Conservation (phyloP, 345 rosid species). For the Cardiospermum halicacabum region DNA sequence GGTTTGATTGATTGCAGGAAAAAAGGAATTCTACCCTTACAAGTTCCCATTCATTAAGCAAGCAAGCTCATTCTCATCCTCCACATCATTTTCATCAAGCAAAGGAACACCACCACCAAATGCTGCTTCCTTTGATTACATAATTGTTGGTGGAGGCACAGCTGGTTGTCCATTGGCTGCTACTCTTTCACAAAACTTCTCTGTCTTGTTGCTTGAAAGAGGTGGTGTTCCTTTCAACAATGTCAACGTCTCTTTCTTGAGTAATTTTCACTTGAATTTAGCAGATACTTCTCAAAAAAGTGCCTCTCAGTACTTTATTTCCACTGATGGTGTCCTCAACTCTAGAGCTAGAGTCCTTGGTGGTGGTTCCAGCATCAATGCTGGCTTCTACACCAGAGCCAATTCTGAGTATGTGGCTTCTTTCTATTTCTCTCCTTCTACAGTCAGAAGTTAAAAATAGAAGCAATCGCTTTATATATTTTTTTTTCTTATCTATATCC, state of each 20-base stretch:
- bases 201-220: conserved; percentile 82
- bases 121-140: conserved; percentile 71
- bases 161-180: conserved; percentile 97
- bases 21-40: conserved; percentile 24
- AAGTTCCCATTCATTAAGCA: conserved; percentile 64
- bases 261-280: conserved; percentile 71
- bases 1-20: conserved; percentile 22
- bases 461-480: too few species aligned
- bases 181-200: conserved; percentile 74
- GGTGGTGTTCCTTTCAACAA: conserved; percentile 94
- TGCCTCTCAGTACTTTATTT: conserved; percentile 76
- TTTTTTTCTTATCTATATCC: too few species aligned
- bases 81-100: conserved; percentile 45
- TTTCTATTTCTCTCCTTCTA: not conserved
- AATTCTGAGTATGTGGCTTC: conserved; percentile 56
- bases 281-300: conserved; percentile 77
- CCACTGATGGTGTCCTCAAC: conserved; percentile 91
- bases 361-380: conserved; percentile 89
- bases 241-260: conserved; percentile 74
- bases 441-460: too few species aligned
- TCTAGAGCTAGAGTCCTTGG: conserved; percentile 90
- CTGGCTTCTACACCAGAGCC: conserved; percentile 91
- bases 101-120: conserved; percentile 13
- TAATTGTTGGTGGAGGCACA: conserved; percentile 91
- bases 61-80: conserved; percentile 71